phyloP scores from a whole-genome alignment of 2,329 filamentous ascomycete species.

The Achaetomium macrosporum region DNA sequence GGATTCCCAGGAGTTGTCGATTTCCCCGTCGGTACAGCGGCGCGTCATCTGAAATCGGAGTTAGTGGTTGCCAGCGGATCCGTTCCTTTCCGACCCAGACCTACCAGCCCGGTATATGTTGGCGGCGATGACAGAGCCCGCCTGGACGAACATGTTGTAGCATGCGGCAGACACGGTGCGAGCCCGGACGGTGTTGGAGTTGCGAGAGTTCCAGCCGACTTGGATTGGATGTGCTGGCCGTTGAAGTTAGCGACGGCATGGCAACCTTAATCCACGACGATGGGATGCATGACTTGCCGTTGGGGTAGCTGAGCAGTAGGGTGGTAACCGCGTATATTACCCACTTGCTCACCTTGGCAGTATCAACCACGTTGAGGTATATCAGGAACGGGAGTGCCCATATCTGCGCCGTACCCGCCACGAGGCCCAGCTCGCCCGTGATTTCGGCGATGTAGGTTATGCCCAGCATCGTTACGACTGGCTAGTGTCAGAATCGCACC shows the following conservation, averaged over 20 bases:
- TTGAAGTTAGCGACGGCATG: constrained; percentile 1
- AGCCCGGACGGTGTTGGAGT: constrained; percentile 56
- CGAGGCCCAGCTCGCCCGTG: constrained; percentile 44
- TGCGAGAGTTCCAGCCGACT: constrained; percentile 46
- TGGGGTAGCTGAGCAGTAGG: constrained; percentile 37
- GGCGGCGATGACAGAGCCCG: constrained; percentile 35
- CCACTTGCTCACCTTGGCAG: constrained; percentile 36
- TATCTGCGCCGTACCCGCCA: constrained; percentile 45
- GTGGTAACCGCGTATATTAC: constrained; percentile 37
- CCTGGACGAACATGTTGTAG: constrained; percentile 54
- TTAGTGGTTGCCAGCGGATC: not conserved
- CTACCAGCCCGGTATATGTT: constrained; percentile 34
- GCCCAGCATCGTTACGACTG: constrained; percentile 33
- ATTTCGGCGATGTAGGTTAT: constrained; percentile 38
- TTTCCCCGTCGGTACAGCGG: constrained; percentile 52
- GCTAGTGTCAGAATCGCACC: not conserved
- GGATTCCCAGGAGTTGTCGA: constrained; percentile 42
- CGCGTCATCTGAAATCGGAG: constrained; percentile 26
- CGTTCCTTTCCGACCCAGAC: not conserved
- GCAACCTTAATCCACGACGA: not conserved
- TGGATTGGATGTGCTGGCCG: constrained; percentile 41
- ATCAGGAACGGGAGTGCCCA: constrained; percentile 58
- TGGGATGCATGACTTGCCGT: constrained; percentile 26
- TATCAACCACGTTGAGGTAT: constrained; percentile 39
- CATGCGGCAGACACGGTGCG: constrained; percentile 56